A percentile compares a stretch with the other conserved stretches of the same genome.
These are phyloP conservation scores for sorghum (Sorghum bicolor) DNA, from an alignment of 176 grass and related monocot species.

Conservation along the genomic window DNA sequence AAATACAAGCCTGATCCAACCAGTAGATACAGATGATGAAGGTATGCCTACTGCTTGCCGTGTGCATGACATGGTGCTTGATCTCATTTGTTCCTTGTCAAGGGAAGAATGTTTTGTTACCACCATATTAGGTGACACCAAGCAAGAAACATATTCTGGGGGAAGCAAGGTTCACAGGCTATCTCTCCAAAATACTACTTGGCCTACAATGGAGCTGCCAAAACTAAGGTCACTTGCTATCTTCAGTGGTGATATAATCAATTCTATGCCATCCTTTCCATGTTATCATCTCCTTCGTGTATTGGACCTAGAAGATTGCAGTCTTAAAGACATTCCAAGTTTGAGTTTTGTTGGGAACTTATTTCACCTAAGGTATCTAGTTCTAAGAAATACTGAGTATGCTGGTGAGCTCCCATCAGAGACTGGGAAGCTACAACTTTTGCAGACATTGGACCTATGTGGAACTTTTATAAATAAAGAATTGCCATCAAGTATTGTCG, in stretches of 20 bases:
- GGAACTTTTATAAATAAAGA: not conserved
- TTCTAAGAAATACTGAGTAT: not conserved
- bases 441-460: not conserved
- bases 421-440: not conserved
- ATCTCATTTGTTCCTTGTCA: not conserved
- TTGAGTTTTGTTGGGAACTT: not conserved
- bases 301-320: not conserved
- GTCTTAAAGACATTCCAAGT: not conserved
- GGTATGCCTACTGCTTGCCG: not conserved
- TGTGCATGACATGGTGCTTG: not conserved
- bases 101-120: not conserved
- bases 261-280: not conserved
- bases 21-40: rapidly evolving
- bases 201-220: not conserved
- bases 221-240: not conserved
- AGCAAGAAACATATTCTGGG: not conserved
- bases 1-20: not conserved
- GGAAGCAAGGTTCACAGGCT: not conserved
- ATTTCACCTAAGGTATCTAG: not conserved
- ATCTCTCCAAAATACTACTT: not conserved
- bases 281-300: not conserved
- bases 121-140: not conserved
- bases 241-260: not conserved
- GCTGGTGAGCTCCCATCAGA: not conserved
- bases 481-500: not conserved